These are phyloP conservation scores for Pseudoperonospora humuli DNA, from an alignment of 352 stramenopile genomes.

Conservation along the genomic window DNA sequence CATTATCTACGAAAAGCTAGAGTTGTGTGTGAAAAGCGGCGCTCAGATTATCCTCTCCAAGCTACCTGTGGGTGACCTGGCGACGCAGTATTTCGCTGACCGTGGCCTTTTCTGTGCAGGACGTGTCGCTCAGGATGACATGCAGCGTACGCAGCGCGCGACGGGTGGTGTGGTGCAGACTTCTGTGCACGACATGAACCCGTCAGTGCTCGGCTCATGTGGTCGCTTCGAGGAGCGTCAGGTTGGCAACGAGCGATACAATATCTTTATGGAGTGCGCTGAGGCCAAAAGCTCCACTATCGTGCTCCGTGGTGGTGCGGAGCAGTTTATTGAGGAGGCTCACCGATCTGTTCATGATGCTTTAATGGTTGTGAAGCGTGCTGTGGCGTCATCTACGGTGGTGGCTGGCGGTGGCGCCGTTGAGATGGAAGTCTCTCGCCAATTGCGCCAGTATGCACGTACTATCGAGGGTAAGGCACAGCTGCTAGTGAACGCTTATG, in stretches of 20 bases:
- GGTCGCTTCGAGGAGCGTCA: conserved; percentile 96
- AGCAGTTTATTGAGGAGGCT: conserved; percentile 98
- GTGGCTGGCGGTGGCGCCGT: conserved; percentile 90
- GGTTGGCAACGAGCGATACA: conserved; percentile 97
- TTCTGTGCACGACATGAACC: conserved; percentile 89
- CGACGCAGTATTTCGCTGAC: conserved; percentile 99
- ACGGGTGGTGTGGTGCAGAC: conserved; percentile 93
- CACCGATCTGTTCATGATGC: conserved; percentile 97
- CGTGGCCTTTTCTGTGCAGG: conserved; percentile 96
- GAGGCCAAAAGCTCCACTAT: conserved; percentile 94
- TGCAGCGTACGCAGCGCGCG: conserved; percentile 94
- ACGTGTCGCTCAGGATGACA: conserved; percentile 94
- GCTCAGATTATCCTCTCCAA: conserved; percentile 98
- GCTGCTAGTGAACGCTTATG: conserved; percentile 93
- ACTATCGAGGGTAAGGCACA: conserved; percentile 97
- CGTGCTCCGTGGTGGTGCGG: conserved; percentile 93
- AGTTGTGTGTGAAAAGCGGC: conserved; percentile 85
- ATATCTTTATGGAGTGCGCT: conserved; percentile 97
- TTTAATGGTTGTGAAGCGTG: conserved; percentile 97
- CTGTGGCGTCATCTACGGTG: conserved; percentile 87
- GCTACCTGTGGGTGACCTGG: conserved; percentile 93
- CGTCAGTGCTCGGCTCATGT: conserved; percentile 91
- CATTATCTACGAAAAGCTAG: conserved; percentile 99
- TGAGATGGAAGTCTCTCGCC: conserved; percentile 90
- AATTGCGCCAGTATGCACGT: conserved; percentile 87